Evolutionary conservation across 352 stramenopile genomes (phyloP).

Genomic region (Phytopythium litorale): DNA sequence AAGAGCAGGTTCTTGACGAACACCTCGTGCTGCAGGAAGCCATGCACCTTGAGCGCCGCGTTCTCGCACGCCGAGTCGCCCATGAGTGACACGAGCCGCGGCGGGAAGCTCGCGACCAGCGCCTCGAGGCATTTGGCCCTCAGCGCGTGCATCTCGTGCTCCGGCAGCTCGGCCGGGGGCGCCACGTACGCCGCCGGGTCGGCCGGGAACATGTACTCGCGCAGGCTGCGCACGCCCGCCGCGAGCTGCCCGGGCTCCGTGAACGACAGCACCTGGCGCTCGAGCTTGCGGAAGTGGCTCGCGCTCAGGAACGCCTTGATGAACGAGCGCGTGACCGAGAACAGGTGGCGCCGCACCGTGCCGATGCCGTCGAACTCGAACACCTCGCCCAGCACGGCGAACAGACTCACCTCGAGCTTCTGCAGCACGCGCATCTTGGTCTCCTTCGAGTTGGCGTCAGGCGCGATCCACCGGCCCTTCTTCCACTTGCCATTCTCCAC

Average conservation of each 20-base stretch:
- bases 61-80: slow-evolving; percentile 72
- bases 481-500: slow-evolving; percentile 70
- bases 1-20: slow-evolving; percentile 86
- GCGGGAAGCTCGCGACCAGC: slow-evolving; percentile 67
- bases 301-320: slow-evolving; percentile 77
- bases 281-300: slow-evolving; percentile 80
- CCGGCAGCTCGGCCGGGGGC: slow-evolving; percentile 11
- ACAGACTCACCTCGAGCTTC: slow-evolving; percentile 76
- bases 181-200: slow-evolving; percentile 13
- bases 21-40: slow-evolving; percentile 86
- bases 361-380: slow-evolving; percentile 87
- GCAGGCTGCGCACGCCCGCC: slow-evolving; percentile 42
- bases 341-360: slow-evolving; percentile 78
- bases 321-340: slow-evolving; percentile 76
- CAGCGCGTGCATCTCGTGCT: slow-evolving; percentile 44
- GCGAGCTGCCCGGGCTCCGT: slow-evolving; percentile 69
- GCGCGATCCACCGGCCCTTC: slow-evolving; percentile 52
- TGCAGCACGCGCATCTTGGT: slow-evolving; percentile 81
- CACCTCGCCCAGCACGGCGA: slow-evolving; percentile 67
- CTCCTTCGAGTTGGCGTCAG: slow-evolving; percentile 65
- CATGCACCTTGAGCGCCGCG: slow-evolving; percentile 77
- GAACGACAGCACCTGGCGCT: slow-evolving; percentile 77
- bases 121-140: slow-evolving; percentile 65
- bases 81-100: slow-evolving; percentile 70
- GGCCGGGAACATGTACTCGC: slow-evolving; percentile 60